Evolutionary conservation across 2,329 filamentous ascomycete species (phyloP), one percentile per base, ranked within the genome.

Genomic region (Phialophora macrospora): DNA sequence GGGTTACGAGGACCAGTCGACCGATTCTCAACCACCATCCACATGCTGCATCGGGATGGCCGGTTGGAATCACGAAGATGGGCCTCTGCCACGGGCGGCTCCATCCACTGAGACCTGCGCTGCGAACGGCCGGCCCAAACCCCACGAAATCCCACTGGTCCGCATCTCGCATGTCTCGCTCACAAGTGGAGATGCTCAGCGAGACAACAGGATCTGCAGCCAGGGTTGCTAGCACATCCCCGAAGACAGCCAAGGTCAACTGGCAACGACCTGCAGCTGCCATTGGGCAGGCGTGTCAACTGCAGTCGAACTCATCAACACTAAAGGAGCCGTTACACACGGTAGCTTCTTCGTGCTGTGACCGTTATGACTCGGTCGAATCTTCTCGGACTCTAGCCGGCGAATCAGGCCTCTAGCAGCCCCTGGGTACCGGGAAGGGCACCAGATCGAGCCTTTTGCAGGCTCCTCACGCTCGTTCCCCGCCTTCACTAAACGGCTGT

Each of bases 121-220:
- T 11, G 46, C 46, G 11, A 12, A 49, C n/a, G 20, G 20, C 26
- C 44, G 44, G 55, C 44, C 51, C 30, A 8, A 20, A 22, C 56
- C 44, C 56, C 41, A 48, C 44, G 56, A 30, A 30, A n/a, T 28
- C 44, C 30, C 20, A 59, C n/a, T 49, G 44, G 56, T 24, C 24
- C 12, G 20, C 8, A 28, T 34, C 28, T 20, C 24, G 28, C 24
- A 34, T 22, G 28, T 12, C 17, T 55, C 52, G 24, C 34, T 38
- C 49, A 32, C 32, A 49, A 30, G 62, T 60, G 51, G 55, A 56
- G 49, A 55, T 8, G 20, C 17, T 34, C 30, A 64, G 44, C 38
- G 44, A 9, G 38, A 30, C 62, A 41, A 55, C 49, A 63, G 55
- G 64, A 66, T 66, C 64, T 66, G 55, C 64, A 51, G 52, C 64